Evolutionary conservation across 352 stramenopile genomes (phyloP).

Genomic region (Globisporangium barbulae): DNA sequence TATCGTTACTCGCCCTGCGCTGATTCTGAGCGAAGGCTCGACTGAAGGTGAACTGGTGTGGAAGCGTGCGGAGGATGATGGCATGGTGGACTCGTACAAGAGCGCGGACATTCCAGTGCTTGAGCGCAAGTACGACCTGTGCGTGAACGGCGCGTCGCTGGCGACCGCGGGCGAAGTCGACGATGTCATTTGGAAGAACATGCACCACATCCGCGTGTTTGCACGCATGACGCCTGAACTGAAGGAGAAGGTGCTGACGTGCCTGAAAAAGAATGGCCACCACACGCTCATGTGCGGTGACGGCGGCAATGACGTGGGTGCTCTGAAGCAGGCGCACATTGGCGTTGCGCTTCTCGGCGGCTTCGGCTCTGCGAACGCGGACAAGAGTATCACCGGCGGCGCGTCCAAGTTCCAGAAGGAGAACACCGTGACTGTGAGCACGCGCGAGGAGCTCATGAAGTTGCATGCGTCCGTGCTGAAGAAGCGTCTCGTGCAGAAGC

Average conservation of each 20-base stretch:
- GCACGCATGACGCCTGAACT: conserved; percentile 95
- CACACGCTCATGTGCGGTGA: conserved; percentile 98
- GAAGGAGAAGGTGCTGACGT: conserved; percentile 96
- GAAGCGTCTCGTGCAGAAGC: conserved; percentile 69
- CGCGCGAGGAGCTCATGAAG: conserved; percentile 80
- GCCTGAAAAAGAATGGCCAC: conserved; percentile 91
- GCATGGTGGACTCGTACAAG: conserved; percentile 58
- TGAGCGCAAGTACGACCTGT: conserved; percentile 83
- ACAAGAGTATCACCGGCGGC: conserved; percentile 80
- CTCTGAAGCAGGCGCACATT: conserved; percentile 91
- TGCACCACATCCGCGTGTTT: conserved; percentile 91
- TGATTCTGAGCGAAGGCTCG: conserved; percentile 65
- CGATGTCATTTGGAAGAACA: conserved; percentile 77
- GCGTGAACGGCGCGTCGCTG: conserved; percentile 80
- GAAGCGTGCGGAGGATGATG: conserved; percentile 79
- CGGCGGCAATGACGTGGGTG: conserved; percentile 97
- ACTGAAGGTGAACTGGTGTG: conserved; percentile 53
- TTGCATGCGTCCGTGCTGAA: conserved; percentile 83
- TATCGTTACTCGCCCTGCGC: conserved; percentile 82
- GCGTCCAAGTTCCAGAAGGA: conserved; percentile 76
- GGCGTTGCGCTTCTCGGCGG: conserved; percentile 77
- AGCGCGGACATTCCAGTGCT: conserved; percentile 56
- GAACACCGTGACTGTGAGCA: conserved; percentile 35
- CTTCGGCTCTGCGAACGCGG: conserved; percentile 81
- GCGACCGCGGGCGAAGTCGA: conserved; percentile 70